These are phyloP conservation scores for Trypanosoma caninum DNA, from an alignment of 208 protist species.

Conservation along the genomic window DNA sequence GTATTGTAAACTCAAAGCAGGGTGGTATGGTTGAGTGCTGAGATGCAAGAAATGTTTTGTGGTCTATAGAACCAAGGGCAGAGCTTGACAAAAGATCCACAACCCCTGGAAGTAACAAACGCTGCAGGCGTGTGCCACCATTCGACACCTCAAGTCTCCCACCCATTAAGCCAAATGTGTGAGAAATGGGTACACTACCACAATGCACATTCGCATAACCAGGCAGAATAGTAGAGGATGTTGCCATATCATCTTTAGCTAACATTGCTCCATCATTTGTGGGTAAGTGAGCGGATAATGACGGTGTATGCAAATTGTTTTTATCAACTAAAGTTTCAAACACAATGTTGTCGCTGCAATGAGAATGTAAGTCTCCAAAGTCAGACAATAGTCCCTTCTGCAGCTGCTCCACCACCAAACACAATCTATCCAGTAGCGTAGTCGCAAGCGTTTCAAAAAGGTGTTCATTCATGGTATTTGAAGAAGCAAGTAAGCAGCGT, in stretches of 20 bases:
- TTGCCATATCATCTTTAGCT: too few relatives aligned
- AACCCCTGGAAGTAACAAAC: conserved; percentile 15
- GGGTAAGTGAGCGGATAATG: not conserved
- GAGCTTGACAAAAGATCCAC: conserved; percentile 26
- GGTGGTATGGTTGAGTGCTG: conserved; percentile 12
- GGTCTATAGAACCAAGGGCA: conserved; percentile 35
- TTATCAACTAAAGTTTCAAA: too few relatives aligned
- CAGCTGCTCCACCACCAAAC: not conserved
- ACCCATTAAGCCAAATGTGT: conserved; percentile 18
- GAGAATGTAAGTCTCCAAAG: not conserved
- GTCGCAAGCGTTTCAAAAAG: not conserved
- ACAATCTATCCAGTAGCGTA: not conserved
- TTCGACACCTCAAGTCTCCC: conserved; percentile 15
- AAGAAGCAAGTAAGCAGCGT: not conserved
- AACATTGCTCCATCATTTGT: not conserved
- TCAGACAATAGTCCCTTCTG: not conserved
- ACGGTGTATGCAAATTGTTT: not conserved
- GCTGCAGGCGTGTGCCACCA: conserved; percentile 15
- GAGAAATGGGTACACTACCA: not conserved
- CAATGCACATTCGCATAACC: not conserved
- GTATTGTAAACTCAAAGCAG: conserved; percentile 17
- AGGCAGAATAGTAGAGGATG: too few relatives aligned
- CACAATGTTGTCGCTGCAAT: too few relatives aligned
- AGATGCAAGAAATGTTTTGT: conserved; percentile 23
- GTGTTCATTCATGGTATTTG: not conserved